Evolutionary conservation across 805 yeast genomes (phyloP), one percentile per base, ranked within the genome.

Genomic region (Hanseniaspora pseudoguilliermondii): DNA sequence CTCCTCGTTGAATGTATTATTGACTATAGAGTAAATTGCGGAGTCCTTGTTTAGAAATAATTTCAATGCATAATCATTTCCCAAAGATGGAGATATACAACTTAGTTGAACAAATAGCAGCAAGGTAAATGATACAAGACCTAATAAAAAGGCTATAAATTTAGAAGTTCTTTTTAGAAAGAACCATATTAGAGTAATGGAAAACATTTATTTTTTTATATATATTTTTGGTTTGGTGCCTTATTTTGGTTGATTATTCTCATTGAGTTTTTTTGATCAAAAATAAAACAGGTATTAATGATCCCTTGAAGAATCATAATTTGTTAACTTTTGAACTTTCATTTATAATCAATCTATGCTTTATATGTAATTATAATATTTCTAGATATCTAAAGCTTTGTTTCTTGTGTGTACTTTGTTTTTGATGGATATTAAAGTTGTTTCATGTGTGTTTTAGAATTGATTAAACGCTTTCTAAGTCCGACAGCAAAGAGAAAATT

Each of bases 41-140:
- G 83, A 77, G 1, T 74, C 63, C 21, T 67, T 57, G 60, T 81
- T 77, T 68, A 78, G 80, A 49, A 66, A 61, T 59, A 76, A 74
- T 48, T 73, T 71, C 71, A 50, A 82, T 62, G 58, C 73, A 82
- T 0, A 77, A 11, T 41, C 75, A 1, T 77, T 71, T 0, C 49
- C 49, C 0, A 67, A 44, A 5, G 69, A 58, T 0, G 71, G 56
- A 20, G 69, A 69, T 21, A 76, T 72, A 54, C 84, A 80, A 2
- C 88, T 84, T 6, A 81, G 62, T 13, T 82, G 66, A 6, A 82
- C 66, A 64, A 81, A 82, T 0, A 79, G 71, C 20, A 82, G 65
- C 6, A 83, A 65, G 57, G 81, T 75, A 2, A 75, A 68, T 0
- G 77, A 63, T 20, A 81, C 74, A 58, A 81, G 67, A 38, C 78